Evolutionary conservation across 1,284 basidiomycete genomes (phyloP).

Genomic region (Puccinia horiana): DNA sequence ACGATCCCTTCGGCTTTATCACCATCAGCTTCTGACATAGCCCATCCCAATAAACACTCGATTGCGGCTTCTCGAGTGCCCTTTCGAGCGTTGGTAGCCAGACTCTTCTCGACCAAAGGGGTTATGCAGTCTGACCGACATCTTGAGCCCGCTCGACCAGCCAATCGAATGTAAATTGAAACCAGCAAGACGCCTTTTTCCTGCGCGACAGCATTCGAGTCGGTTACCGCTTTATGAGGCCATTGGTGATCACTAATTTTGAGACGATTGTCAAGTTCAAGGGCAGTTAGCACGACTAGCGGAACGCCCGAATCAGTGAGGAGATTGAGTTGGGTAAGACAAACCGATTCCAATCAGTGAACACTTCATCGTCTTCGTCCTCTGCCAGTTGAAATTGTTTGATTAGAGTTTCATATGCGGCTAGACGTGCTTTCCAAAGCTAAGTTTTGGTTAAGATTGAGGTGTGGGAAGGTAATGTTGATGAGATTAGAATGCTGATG

Average conservation of each 20-base stretch:
- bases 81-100: constrained; percentile 66
- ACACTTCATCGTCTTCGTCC: constrained; percentile 46
- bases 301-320: neutral
- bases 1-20: constrained; percentile 75
- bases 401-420: constrained; percentile 44
- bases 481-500: neutral
- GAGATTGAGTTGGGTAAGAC: neutral
- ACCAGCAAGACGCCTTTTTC: constrained; percentile 92
- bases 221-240: constrained; percentile 62
- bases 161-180: constrained; percentile 80
- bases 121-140: constrained; percentile 75
- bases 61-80: neutral
- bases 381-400: constrained; percentile 50
- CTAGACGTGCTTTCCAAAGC: constrained; percentile 49
- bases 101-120: constrained; percentile 90
- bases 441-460: neutral
- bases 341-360: constrained; percentile 48
- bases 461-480: neutral
- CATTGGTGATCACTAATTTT: constrained; percentile 31
- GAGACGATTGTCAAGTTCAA: neutral
- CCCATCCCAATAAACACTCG: constrained; percentile 42
- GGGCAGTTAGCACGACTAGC: neutral
- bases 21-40: constrained; percentile 76
- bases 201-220: constrained; percentile 95
- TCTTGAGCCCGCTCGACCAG: constrained; percentile 79